Evolutionary conservation across 2,329 filamentous ascomycete species (phyloP), one percentile per base, ranked within the genome.

Genomic region (Monosporascus sp.): DNA sequence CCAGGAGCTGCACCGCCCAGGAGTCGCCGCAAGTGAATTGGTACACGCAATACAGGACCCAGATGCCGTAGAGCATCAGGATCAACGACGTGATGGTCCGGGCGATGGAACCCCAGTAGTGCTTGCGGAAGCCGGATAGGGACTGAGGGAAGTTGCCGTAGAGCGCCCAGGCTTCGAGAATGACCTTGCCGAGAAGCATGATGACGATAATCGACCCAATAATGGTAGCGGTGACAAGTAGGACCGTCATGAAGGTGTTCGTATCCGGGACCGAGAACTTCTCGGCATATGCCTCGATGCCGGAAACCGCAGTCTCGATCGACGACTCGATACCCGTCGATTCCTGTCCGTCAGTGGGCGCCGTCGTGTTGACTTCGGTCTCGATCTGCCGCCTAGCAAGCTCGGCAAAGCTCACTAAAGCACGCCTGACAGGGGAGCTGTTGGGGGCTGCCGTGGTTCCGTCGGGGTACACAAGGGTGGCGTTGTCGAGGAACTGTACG

Each of bases 181-280:
- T 84, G 54, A 96, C 85, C 76, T 97, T 99, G 72, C 95, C 81
- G 5, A 97, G 80, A 27, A 97, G 78, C 60, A 97, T 92, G 26
- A 89, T 85, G 24, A 96, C 88, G 44, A 89, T 87, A 59, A 97
- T 93, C 37, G 82, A 82, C 4, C 85, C 92, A 58, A 97, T 83
- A 50, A 95, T 79, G 59, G 96, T 94, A 57, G 91, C 89, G 56
- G 96, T 93, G 55, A 97, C 77, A 50, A 97, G 77, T 1, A 97
- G 80, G 5, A 96, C 86, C 0, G 91, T 97, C 92, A 99, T 96
- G 75, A 97, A 97, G 2, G 91, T 91, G 74, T 97, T 96, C 48
- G 89, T 85, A 61, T 88, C 83, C 19, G 94, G 94, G 51, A 97
- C 91, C 44, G 83, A 85, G 53, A 96, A 81, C 68, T 92, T 79